A percentile compares a stretch with the other conserved stretches of the same genome.
Evolutionary conservation across 1,284 basidiomycete genomes (phyloP).

Genomic region (Termitomyces sp.): DNA sequence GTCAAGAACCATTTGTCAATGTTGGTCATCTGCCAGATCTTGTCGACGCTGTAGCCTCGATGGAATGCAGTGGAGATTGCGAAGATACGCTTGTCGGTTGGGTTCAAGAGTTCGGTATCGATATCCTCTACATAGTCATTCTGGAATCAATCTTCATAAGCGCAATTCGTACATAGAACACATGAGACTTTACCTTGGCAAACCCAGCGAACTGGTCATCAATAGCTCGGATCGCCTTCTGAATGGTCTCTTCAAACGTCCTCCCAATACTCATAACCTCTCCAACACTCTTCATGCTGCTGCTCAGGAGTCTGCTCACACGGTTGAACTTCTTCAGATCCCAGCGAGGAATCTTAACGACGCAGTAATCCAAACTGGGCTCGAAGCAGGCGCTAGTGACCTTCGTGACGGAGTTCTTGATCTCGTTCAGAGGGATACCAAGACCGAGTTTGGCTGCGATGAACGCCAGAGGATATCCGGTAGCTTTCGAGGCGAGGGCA

Average conservation of each 20-base stretch:
- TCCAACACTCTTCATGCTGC: constrained; percentile 98
- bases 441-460: constrained; percentile 98
- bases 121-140: constrained; percentile 81
- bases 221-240: constrained; percentile 96
- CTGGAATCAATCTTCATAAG: constrained; percentile 31
- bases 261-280: constrained; percentile 99
- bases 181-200: constrained; percentile 54
- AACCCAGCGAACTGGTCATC: constrained; percentile 95
- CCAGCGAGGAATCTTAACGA: constrained; percentile 99
- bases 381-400: constrained; percentile 98
- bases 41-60: constrained; percentile 89
- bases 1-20: constrained; percentile 99
- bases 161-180: neutral
- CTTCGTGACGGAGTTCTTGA: constrained; percentile 96
- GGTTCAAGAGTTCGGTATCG: constrained; percentile 83
- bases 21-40: constrained; percentile 95
- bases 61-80: constrained; percentile 88
- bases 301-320: constrained; percentile 83
- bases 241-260: constrained; percentile 97
- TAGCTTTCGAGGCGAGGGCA: constrained; percentile 96
- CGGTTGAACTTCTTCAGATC: constrained; percentile 97
- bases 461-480: constrained; percentile 97
- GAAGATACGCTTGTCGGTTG: constrained; percentile 90
- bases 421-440: constrained; percentile 95
- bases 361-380: constrained; percentile 94